Percentiles rank a stretch among this genome's conserved stretches.
These are phyloP conservation scores for Penicillium pancosmium DNA, from an alignment of 495 filamentous ascomycete genomes.

Conservation along the genomic window DNA sequence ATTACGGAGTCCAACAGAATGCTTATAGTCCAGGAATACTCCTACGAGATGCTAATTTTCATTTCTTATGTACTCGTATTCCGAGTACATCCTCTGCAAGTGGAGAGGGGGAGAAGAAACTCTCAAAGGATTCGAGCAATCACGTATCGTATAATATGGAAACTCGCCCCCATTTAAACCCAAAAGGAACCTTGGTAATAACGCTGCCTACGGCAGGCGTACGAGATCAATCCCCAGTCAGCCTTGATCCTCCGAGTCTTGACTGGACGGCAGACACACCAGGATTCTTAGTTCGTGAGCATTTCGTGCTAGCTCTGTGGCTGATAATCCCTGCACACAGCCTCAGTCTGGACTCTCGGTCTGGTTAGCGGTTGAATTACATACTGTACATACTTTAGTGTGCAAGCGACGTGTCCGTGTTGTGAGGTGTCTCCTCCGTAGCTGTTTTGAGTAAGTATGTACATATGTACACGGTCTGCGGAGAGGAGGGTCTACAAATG, in stretches of 20 bases:
- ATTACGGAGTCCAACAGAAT: too few relatives aligned
- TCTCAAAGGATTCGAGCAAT: not conserved
- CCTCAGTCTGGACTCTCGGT: too few relatives aligned
- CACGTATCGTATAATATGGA: not conserved
- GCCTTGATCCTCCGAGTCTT: not conserved
- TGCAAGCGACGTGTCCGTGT: too few relatives aligned
- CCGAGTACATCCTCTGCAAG: not conserved
- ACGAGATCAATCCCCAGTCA: not conserved
- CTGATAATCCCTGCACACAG: too few relatives aligned
- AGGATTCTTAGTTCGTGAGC: constrained; percentile 2
- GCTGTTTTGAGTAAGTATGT: not conserved
- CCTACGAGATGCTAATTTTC: too few relatives aligned
- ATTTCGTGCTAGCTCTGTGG: not conserved
- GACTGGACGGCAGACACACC: not conserved
- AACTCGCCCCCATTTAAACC: not conserved
- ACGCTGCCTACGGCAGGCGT: not conserved
- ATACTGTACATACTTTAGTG: too few relatives aligned
- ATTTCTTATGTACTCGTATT: too few relatives aligned
- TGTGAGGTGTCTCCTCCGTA: too few relatives aligned
- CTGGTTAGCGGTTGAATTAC: too few relatives aligned
- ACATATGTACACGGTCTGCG: too few relatives aligned
- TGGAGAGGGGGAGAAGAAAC: not conserved
- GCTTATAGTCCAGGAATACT: too few relatives aligned
- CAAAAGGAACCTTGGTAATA: not conserved
- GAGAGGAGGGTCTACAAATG: too few relatives aligned